phyloP scores from a whole-genome alignment of 2,329 filamentous ascomycete species.

The Stachybotrys elegans region DNA sequence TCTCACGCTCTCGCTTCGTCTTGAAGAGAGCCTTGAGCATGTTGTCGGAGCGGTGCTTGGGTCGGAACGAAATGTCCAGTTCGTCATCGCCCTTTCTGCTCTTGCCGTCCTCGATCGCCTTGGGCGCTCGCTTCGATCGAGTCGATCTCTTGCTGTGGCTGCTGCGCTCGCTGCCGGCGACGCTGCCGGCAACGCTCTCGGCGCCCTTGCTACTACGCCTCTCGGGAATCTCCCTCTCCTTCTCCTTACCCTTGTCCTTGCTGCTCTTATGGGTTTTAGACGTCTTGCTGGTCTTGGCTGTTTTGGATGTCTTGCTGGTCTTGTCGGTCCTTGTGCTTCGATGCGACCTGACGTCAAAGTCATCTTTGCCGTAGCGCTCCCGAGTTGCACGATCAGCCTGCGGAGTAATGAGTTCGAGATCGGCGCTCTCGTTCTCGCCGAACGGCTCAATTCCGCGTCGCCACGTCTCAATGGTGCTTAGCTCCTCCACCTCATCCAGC shows the following conservation, averaged over 20 bases:
- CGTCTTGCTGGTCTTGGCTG: slow-evolving; percentile 16
- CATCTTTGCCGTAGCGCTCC: slow-evolving; percentile 27
- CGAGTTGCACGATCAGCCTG: slow-evolving; percentile 44
- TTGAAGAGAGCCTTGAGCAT: slow-evolving; percentile 57
- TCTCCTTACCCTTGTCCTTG: slow-evolving; percentile 12
- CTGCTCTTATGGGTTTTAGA: slow-evolving; percentile 21
- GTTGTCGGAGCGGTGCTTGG: slow-evolving; percentile 39
- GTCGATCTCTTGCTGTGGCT: slow-evolving; percentile 28
- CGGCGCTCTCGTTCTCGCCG: slow-evolving; percentile 42
- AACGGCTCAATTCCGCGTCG: slow-evolving; percentile 48
- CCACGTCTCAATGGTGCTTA: slow-evolving; percentile 56
- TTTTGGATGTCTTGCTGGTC: slow-evolving; percentile 13
- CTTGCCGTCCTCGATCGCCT: slow-evolving; percentile 31
- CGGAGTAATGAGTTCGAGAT: slow-evolving; percentile 54
- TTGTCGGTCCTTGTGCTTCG: slow-evolving; percentile 26
- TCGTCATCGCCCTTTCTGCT: slow-evolving; percentile 28
- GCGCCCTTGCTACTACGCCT: slow-evolving; percentile 9
- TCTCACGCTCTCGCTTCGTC: slow-evolving; percentile 49
- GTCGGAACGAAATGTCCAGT: slow-evolving; percentile 41
- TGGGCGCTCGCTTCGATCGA: slow-evolving; percentile 18
- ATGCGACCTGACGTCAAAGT: slow-evolving; percentile 33
- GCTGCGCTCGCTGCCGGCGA: slow-evolving; percentile 30
- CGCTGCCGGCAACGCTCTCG: slow-evolving; percentile 10
- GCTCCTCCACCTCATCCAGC: slow-evolving; percentile 37
- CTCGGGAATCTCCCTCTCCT: slow-evolving; percentile 17